These are phyloP conservation scores for Umbelopsis sp. DNA, from an alignment of 192 early-diverging fungal species.

Conservation along the genomic window DNA sequence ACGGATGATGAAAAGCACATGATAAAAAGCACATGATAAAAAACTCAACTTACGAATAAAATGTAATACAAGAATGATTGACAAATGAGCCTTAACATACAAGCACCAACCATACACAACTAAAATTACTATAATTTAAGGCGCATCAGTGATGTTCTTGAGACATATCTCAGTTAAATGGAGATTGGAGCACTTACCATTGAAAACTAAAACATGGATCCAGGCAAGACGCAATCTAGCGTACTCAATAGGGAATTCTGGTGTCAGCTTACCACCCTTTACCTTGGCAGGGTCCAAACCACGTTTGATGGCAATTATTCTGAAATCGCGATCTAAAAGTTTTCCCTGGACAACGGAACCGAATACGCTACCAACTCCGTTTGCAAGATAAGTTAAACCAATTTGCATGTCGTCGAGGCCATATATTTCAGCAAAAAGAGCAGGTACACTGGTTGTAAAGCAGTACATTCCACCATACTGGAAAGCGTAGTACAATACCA, in stretches of 20 bases:
- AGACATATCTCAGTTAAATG: not conserved
- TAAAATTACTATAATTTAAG: not conserved
- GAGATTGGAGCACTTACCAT: constrained; percentile 3
- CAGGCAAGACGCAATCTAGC: constrained; percentile 26
- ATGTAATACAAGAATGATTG: constrained; percentile 15
- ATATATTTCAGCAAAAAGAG: not conserved
- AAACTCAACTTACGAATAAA: constrained; percentile 19
- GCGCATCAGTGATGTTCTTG: not conserved
- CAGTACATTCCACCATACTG: constrained; percentile 20
- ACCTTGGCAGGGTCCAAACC: not conserved
- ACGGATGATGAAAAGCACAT: not conserved
- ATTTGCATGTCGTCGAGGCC: constrained; percentile 16
- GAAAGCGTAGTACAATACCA: constrained; percentile 10
- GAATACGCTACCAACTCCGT: constrained; percentile 20
- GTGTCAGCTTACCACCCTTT: not conserved
- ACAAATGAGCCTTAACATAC: constrained; percentile 16
- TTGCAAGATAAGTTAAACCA: constrained; percentile 26
- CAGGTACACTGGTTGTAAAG: constrained; percentile 10
- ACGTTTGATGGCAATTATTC: not conserved
- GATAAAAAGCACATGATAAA: not conserved
- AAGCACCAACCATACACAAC: constrained; percentile 34
- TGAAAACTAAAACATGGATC: constrained; percentile 11
- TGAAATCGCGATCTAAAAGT: constrained; percentile 17
- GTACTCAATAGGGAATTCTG: constrained; percentile 21
- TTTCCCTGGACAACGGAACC: constrained; percentile 21